phyloP scores from a whole-genome alignment of 768 basidiomycete species.

The Holtermannia corniformis region DNA sequence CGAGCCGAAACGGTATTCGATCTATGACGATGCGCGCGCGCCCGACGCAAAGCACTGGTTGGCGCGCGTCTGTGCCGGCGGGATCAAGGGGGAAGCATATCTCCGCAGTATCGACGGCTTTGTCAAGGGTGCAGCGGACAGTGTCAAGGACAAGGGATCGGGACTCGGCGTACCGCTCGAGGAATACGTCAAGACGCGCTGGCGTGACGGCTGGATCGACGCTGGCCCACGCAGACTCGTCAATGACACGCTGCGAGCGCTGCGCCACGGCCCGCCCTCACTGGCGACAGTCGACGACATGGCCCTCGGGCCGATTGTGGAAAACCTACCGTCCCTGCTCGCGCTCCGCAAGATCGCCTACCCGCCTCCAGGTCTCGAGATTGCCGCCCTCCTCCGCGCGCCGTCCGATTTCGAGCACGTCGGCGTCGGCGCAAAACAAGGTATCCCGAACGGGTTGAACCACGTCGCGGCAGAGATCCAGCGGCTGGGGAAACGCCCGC shows the following conservation, averaged over 20 bases:
- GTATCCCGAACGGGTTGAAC: slow-evolving; percentile 11
- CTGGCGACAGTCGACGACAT: not conserved
- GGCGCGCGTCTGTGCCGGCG: slow-evolving; percentile 25
- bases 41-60: slow-evolving; percentile 8
- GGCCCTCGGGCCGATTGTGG: not conserved
- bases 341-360: not conserved
- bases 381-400: slow-evolving; percentile 15
- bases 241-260: not conserved
- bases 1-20: not conserved
- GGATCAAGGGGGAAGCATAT: slow-evolving; percentile 31
- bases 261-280: not conserved
- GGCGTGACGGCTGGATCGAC: slow-evolving; percentile 1
- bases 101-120: slow-evolving; percentile 24
- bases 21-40: not conserved
- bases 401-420: slow-evolving; percentile 21
- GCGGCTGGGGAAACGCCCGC: not conserved
- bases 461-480: slow-evolving; percentile 8
- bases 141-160: not conserved
- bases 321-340: not conserved
- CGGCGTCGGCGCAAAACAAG: slow-evolving; percentile 15
- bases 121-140: slow-evolving; percentile 27
- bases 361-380: slow-evolving; percentile 11
- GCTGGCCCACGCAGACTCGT: not conserved
- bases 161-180: slow-evolving; percentile 8
- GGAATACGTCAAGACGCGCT: slow-evolving; percentile 13